Evolutionary conservation across 345 rosid species (phyloP).

Genomic region (Tarenaya hassleriana): DNA sequence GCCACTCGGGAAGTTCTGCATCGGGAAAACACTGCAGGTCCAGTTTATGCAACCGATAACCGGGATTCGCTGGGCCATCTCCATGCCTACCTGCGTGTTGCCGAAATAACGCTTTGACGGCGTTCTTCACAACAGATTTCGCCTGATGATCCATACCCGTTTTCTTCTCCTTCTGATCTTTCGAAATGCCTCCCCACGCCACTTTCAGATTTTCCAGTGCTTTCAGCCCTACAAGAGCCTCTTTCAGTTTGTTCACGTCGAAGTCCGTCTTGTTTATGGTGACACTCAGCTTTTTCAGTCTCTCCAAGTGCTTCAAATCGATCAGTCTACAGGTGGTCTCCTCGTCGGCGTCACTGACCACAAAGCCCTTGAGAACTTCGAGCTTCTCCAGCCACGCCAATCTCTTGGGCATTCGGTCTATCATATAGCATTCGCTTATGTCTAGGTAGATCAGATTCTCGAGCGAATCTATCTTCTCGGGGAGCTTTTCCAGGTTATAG

Average conservation of each 20-base stretch:
- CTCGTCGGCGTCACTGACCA: slow-evolving; percentile 22
- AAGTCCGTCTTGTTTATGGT: slow-evolving; percentile 9
- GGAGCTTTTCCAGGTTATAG: slow-evolving; percentile 33
- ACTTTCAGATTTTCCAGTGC: slow-evolving; percentile 25
- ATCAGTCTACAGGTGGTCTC: slow-evolving; percentile 5
- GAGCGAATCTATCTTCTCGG: slow-evolving; percentile 31
- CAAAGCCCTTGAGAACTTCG: slow-evolving; percentile 53
- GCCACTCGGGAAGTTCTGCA: slow-evolving; percentile 12
- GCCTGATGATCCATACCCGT: neutral
- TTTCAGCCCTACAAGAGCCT: neutral
- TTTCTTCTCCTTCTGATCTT: neutral
- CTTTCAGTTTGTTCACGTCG: neutral
- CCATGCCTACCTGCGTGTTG: neutral
- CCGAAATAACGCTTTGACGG: neutral
- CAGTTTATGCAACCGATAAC: slow-evolving; percentile 22
- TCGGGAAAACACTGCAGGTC: slow-evolving; percentile 36
- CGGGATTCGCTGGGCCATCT: neutral
- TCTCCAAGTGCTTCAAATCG: slow-evolving; percentile 4
- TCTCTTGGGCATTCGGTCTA: slow-evolving; percentile 37
- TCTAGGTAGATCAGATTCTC: slow-evolving; percentile 37
- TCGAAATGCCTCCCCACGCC: slow-evolving; percentile 25
- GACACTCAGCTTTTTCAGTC: slow-evolving; percentile 35
- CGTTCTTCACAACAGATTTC: neutral
- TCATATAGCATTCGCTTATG: slow-evolving; percentile 36
- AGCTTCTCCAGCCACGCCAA: slow-evolving; percentile 27